These are phyloP conservation scores for Apostasia ramifera DNA, from an alignment of 106 monocot genomes.

Conservation along the genomic window DNA sequence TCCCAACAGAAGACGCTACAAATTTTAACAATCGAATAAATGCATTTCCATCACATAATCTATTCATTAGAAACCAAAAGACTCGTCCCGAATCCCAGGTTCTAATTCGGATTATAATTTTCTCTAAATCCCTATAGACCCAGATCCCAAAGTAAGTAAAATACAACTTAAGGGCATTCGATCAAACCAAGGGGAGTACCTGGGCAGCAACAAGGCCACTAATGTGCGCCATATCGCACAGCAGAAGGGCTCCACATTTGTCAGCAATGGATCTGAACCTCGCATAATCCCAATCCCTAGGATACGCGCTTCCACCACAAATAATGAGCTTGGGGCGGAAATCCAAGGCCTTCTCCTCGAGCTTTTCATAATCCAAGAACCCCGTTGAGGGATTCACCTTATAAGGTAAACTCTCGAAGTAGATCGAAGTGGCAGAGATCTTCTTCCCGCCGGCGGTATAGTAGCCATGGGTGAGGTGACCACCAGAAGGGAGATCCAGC, in stretches of 20 bases:
- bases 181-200: conserved; percentile 20
- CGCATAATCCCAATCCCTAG: conserved; percentile 67
- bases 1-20: not conserved
- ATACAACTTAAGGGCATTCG: not conserved
- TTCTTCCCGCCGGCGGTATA: conserved; percentile 68
- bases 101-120: no score
- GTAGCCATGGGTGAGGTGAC: conserved; percentile 65
- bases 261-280: conserved; percentile 48
- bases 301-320: conserved; percentile 73
- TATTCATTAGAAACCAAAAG: not conserved
- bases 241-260: conserved; percentile 55
- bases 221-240: conserved; percentile 82
- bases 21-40: not conserved
- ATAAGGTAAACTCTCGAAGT: conserved; percentile 73
- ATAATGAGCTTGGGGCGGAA: conserved; percentile 75
- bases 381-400: conserved; percentile 62
- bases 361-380: conserved; percentile 60
- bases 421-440: conserved; percentile 83
- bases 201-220: conserved; percentile 75
- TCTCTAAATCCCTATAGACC: not conserved
- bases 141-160: not conserved
- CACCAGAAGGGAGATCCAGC: conserved; percentile 63
- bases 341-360: conserved; percentile 80
- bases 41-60: not conserved
- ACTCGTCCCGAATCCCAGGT: not conserved